Evolutionary conservation across 2,329 filamentous ascomycete species (phyloP).

Genomic region (Didymella exigua): DNA sequence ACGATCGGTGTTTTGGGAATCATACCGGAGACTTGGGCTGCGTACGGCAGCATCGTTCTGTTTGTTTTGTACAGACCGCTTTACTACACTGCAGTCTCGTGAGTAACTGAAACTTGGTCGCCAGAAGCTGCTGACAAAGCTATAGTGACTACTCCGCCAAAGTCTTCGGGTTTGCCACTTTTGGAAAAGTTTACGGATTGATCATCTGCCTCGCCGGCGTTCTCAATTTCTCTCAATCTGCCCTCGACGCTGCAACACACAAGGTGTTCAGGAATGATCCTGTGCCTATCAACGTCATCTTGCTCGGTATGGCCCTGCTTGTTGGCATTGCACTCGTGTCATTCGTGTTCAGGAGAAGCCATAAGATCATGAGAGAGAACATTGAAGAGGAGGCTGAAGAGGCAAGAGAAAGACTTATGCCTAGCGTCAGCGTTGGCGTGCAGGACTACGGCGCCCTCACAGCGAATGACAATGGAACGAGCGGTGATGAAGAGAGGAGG

Average conservation of each 20-base stretch:
- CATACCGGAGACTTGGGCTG: conserved; percentile 71
- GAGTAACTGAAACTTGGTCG: conserved; percentile 34
- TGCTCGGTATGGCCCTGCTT: conserved; percentile 66
- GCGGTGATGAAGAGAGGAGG: conserved; percentile 25
- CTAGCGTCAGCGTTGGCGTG: conserved; percentile 26
- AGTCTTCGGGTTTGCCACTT: conserved; percentile 88
- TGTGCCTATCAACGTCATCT: conserved; percentile 73
- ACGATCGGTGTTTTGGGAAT: conserved; percentile 77
- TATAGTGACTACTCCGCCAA: conserved; percentile 80
- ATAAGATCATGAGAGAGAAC: conserved; percentile 47
- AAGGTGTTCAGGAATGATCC: conserved; percentile 73
- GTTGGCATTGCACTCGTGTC: conserved; percentile 70
- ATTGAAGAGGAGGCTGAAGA: conserved; percentile 46
- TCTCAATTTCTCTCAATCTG: conserved; percentile 82
- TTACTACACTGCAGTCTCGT: conserved; percentile 87
- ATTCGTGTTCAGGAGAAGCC: conserved; percentile 65
- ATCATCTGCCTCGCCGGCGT: conserved; percentile 86
- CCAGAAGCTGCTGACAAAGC: conserved; percentile 2
- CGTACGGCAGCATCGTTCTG: conserved; percentile 75
- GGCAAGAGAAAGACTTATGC: conserved; percentile 46
- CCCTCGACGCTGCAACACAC: conserved; percentile 78
- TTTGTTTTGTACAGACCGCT: conserved; percentile 87
- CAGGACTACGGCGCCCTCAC: conserved; percentile 19
- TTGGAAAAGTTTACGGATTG: conserved; percentile 91
- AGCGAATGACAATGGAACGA: conserved; percentile 16